Percentiles rank a stretch among this genome's conserved stretches.
These are phyloP conservation scores for Balansia obtecta DNA, from an alignment of 2,329 filamentous ascomycete species.

Conservation along the genomic window DNA sequence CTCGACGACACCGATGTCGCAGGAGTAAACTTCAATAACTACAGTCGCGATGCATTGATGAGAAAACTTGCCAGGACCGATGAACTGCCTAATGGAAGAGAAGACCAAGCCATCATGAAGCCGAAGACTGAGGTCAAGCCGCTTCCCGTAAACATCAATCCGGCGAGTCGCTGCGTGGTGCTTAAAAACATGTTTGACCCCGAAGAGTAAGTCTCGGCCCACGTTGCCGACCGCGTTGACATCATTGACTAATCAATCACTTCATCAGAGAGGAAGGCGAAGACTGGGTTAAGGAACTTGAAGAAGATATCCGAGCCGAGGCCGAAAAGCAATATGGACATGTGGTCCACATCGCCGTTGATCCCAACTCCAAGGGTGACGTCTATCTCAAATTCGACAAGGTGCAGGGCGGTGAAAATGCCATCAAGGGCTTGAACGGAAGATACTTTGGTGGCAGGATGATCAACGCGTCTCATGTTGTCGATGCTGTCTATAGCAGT, in stretches of 20 bases:
- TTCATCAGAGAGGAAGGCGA: constrained; percentile 65
- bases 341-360: constrained; percentile 92
- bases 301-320: constrained; percentile 85
- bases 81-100: constrained; percentile 54
- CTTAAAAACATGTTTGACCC: constrained; percentile 94
- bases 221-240: neutral
- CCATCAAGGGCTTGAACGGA: constrained; percentile 94
- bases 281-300: constrained; percentile 81
- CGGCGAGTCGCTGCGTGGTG: constrained; percentile 86
- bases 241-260: constrained; percentile 19
- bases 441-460: constrained; percentile 87
- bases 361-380: constrained; percentile 87
- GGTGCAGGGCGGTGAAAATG: constrained; percentile 89
- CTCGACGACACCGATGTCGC: constrained; percentile 95
- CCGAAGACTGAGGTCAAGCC: constrained; percentile 70
- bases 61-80: constrained; percentile 94
- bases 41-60: constrained; percentile 97
- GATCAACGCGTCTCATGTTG: constrained; percentile 90
- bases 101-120: constrained; percentile 61
- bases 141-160: constrained; percentile 74
- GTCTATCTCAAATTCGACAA: constrained; percentile 98
- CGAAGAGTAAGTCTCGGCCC: constrained; percentile 56
- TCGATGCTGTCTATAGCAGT: constrained; percentile 97
- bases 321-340: constrained; percentile 93
- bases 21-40: constrained; percentile 99